Conservation (phyloP, 1,284 basidiomycete genomes). For the Fomitopsis betulina region DNA sequence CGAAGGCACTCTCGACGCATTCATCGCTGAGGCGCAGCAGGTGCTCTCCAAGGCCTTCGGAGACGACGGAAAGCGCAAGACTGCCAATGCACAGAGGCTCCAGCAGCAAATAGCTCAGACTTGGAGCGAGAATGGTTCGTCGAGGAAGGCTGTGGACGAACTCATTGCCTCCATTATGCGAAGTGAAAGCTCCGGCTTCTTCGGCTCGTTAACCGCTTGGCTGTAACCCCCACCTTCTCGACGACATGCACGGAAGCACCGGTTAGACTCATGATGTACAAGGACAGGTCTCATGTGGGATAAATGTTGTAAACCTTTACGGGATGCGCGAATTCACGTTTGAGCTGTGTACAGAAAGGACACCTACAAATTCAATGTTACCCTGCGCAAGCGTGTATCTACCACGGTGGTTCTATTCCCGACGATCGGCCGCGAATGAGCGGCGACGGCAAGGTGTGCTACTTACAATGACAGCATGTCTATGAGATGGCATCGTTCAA, state of each 20-base stretch:
- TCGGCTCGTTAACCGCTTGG: neutral
- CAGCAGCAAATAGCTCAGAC: conserved; percentile 3
- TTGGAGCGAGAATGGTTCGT: conserved; percentile 12
- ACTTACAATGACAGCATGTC: neutral
- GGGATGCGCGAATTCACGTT: neutral
- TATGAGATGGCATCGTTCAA: neutral
- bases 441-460: neutral
- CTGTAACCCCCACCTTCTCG: neutral
- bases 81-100: conserved; percentile 6
- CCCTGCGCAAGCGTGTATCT: no score
- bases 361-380: neutral
- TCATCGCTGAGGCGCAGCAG: conserved; percentile 11
- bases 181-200: neutral
- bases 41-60: conserved; percentile 17
- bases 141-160: conserved; percentile 5
- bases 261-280: neutral
- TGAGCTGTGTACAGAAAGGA: neutral
- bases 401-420: no score
- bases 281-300: neutral
- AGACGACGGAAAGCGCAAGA: conserved; percentile 16
- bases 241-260: neutral
- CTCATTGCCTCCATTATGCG: neutral
- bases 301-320: neutral
- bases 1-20: conserved; percentile 10
- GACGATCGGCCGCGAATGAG: neutral